Conservation (phyloP, 352 stramenopile species). For the Pythium rhizo-oryzae region DNA sequence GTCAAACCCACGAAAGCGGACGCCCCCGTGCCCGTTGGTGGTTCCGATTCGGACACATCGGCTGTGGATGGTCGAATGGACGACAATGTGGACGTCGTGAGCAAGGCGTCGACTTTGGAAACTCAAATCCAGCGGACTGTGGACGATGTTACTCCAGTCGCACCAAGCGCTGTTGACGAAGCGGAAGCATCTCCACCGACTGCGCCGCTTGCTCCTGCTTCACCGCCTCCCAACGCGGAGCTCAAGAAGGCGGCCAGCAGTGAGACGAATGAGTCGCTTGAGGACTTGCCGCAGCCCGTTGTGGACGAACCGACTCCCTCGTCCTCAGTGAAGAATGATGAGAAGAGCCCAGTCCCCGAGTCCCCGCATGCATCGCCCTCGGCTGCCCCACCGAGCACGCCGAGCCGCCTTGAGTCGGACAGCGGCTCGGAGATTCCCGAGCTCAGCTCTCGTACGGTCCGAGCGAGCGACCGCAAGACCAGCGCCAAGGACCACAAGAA, state of each 20-base stretch:
- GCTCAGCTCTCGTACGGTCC: neutral
- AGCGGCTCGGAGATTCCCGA: slow-evolving; percentile 28
- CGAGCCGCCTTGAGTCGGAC: slow-evolving; percentile 15
- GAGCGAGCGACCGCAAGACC: slow-evolving; percentile 38
- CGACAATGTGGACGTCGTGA: slow-evolving; percentile 1
- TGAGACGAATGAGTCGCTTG: neutral
- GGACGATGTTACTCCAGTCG: neutral
- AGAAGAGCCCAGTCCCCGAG: neutral
- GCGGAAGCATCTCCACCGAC: neutral
- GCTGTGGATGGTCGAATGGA: slow-evolving; percentile 13
- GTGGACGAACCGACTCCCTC: neutral
- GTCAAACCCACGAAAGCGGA: slow-evolving; percentile 7
- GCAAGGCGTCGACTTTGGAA: neutral
- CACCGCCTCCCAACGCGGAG: neutral
- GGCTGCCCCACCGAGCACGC: neutral
- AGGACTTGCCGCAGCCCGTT: neutral
- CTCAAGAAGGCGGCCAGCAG: neutral
- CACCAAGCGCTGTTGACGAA: neutral
- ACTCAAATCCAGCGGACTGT: neutral
- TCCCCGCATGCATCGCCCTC: neutral
- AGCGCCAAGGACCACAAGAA: slow-evolving; percentile 46
- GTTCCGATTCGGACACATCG: slow-evolving; percentile 21
- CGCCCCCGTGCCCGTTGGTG: neutral
- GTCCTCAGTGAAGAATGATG: neutral
- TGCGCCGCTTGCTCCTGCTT: neutral